A percentile compares a stretch with the other conserved stretches of the same genome.
These are phyloP conservation scores for Stylosanthes scabra DNA, from an alignment of 331 rosid species.

Conservation along the genomic window DNA sequence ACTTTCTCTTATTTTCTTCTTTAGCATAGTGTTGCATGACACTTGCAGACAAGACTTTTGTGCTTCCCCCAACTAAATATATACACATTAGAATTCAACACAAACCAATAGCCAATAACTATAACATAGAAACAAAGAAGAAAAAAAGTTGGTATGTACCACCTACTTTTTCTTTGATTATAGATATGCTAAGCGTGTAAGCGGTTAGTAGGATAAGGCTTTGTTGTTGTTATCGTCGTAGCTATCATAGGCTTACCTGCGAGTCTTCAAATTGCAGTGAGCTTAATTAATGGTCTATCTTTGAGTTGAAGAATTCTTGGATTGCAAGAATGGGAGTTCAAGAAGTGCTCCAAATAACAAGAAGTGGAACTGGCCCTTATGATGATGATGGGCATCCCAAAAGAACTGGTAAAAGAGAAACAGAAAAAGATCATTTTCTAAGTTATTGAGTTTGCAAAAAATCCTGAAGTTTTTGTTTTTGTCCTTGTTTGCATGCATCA, in stretches of 20 bases:
- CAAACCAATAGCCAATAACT: too few relatives aligned
- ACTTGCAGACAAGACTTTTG: conserved; percentile 23
- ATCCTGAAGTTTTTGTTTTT: background rate
- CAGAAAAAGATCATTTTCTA: background rate
- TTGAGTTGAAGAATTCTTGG: conserved; percentile 31
- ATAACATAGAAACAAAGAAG: too few relatives aligned
- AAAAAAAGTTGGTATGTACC: background rate
- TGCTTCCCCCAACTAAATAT: background rate
- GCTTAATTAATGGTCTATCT: background rate
- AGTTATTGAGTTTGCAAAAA: background rate
- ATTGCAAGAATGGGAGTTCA: conserved; percentile 35
- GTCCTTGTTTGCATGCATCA: conserved; percentile 30
- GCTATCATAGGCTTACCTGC: background rate
- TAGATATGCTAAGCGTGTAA: too few relatives aligned
- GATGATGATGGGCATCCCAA: conserved; percentile 47
- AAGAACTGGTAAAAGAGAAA: conserved; percentile 41
- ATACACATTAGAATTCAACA: background rate
- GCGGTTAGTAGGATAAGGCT: too few relatives aligned
- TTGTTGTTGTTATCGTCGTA: background rate
- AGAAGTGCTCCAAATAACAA: conserved; percentile 39
- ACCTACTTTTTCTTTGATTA: background rate
- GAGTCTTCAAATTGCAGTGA: conserved; percentile 6
- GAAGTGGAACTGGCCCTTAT: conserved; percentile 12
- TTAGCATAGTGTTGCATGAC: background rate
- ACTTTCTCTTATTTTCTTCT: background rate